Evolutionary conservation across 2,329 filamentous ascomycete genomes (phyloP).

Genomic region (Truncatella angustata): DNA sequence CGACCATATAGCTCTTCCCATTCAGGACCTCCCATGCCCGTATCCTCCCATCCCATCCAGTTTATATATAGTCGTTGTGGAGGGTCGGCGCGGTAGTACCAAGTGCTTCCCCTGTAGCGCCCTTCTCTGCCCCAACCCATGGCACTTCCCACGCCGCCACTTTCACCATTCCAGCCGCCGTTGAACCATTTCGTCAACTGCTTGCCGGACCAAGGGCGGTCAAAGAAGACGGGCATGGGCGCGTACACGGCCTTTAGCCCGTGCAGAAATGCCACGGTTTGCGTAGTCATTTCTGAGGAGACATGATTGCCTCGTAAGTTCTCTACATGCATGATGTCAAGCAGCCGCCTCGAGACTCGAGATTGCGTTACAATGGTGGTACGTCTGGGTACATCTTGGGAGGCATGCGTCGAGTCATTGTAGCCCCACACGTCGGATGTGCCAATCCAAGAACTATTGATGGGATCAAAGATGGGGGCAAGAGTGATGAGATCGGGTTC

Average conservation of each 20-base stretch:
- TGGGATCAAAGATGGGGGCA: constrained; percentile 76
- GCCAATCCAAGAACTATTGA: constrained; percentile 72
- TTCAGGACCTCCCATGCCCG: constrained; percentile 48
- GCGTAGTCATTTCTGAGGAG: constrained; percentile 77
- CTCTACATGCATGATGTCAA: constrained; percentile 77
- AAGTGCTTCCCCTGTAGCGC: constrained; percentile 56
- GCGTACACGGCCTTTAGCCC: constrained; percentile 77
- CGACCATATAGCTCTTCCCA: constrained; percentile 58
- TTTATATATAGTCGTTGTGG: constrained; percentile 61
- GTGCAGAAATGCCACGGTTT: constrained; percentile 71
- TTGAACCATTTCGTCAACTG: constrained; percentile 60
- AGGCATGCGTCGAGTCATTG: constrained; percentile 45
- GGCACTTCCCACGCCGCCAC: constrained; percentile 52
- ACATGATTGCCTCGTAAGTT: constrained; percentile 72
- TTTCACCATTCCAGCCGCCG: constrained; percentile 52
- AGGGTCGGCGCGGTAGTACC: constrained; percentile 59
- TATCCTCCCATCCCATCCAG: constrained; percentile 60
- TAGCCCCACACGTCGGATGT: constrained; percentile 68
- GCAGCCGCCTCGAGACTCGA: constrained; percentile 67
- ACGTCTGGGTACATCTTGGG: constrained; percentile 63
- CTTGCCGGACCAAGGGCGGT: constrained; percentile 64
- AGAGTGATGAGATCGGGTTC: constrained; percentile 73
- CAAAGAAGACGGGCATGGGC: constrained; percentile 77
- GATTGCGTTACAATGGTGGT: constrained; percentile 78
- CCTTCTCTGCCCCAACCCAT: constrained; percentile 60